Evolutionary conservation across 805 yeast species (phyloP).

Genomic region (Blastobotrys peoriensis): DNA sequence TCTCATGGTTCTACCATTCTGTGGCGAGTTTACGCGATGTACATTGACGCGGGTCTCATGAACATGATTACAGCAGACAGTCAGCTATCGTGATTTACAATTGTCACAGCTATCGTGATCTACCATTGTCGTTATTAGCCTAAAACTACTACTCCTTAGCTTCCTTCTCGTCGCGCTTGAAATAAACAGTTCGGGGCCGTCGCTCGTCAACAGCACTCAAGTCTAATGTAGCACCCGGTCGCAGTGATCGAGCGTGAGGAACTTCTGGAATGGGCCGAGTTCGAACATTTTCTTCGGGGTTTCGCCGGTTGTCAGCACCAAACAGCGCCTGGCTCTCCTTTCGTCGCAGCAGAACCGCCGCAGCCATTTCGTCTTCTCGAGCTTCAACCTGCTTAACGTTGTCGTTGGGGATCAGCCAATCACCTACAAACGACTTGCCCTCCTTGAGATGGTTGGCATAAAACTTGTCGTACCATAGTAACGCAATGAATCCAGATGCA

Average conservation of each 20-base stretch:
- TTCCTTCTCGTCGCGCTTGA: too few relatives aligned
- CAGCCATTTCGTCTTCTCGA: conserved; percentile 9
- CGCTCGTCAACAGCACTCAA: conserved; percentile 23
- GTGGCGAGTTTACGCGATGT: too few relatives aligned
- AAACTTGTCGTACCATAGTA: conserved; percentile 17
- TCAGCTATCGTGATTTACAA: too few relatives aligned
- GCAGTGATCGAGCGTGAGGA: conserved; percentile 21
- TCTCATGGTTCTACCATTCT: too few relatives aligned
- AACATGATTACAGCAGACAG: too few relatives aligned
- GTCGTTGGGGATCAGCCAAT: conserved; percentile 17
- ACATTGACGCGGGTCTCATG: too few relatives aligned
- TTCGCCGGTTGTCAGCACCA: conserved; percentile 14
- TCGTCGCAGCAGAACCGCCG: conserved; percentile 9
- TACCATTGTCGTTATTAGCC: too few relatives aligned
- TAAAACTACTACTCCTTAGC: too few relatives aligned
- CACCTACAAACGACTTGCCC: conserved; percentile 18
- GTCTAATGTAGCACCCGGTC: conserved; percentile 22
- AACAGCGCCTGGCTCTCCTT: conserved; percentile 13
- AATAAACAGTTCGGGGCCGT: conserved; percentile 23
- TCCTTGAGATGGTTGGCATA: conserved; percentile 7
- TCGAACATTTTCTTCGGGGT: conserved; percentile 16
- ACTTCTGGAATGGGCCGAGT: conserved; percentile 28
- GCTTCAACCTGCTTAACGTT: conserved; percentile 13
- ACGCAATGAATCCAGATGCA: conserved; percentile 13
- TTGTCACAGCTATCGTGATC: too few relatives aligned